phyloP scores from a whole-genome alignment of 2,329 filamentous ascomycete species.

The Ceratocystis ficicola region DNA sequence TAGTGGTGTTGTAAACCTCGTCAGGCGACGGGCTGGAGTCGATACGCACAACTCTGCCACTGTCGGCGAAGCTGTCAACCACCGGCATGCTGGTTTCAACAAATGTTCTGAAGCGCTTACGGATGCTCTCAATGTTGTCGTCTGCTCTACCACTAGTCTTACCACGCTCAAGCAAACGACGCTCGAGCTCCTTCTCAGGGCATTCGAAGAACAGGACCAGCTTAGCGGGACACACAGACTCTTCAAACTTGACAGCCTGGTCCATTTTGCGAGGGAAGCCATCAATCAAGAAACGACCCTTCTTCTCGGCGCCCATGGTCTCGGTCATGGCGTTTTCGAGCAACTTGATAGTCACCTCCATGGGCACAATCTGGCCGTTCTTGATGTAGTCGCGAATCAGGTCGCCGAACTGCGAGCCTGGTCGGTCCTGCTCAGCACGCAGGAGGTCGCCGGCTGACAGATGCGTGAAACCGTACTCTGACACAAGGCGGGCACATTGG shows the following conservation, averaged over 20 bases:
- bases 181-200: conserved; percentile 77
- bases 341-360: conserved; percentile 90
- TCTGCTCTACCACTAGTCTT: conserved; percentile 86
- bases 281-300: conserved; percentile 62
- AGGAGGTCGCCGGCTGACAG: conserved; percentile 87
- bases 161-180: conserved; percentile 71
- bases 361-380: conserved; percentile 92
- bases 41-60: conserved; percentile 70
- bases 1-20: conserved; percentile 44
- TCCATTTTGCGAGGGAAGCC: conserved; percentile 96
- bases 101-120: conserved; percentile 91
- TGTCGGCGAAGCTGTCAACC: conserved; percentile 66
- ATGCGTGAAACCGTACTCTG: conserved; percentile 82
- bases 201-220: conserved; percentile 93
- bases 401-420: conserved; percentile 76
- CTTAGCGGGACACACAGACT: conserved; percentile 67
- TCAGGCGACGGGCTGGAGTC: conserved; percentile 57
- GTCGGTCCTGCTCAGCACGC: conserved; percentile 81
- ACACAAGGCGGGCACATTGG: conserved; percentile 79
- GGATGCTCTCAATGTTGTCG: conserved; percentile 90
- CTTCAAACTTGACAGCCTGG: conserved; percentile 88
- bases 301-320: conserved; percentile 42
- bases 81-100: conserved; percentile 97
- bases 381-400: conserved; percentile 90
- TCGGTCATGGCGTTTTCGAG: conserved; percentile 86